Percentiles rank a stretch among this genome's conserved stretches.
Conservation (phyloP, 176 grass and related monocot species). For the Luzula sylvatica region DNA sequence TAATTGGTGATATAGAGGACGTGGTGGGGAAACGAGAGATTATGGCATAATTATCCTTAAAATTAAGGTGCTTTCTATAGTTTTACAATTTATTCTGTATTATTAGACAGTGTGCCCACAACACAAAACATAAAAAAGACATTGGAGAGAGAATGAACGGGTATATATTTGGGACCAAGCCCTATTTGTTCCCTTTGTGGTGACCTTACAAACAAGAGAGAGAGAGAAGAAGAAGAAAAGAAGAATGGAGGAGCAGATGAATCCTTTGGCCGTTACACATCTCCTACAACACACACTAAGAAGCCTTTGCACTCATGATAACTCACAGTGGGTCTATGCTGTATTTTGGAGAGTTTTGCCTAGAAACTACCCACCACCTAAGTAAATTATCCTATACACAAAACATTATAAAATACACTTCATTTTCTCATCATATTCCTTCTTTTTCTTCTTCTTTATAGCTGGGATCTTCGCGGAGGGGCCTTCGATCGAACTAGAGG, state of each 20-base stretch:
- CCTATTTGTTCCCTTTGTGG: constrained; percentile 37
- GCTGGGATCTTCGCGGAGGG: constrained; percentile 89
- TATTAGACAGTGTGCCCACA: constrained; percentile 25
- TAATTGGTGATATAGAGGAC: too few species aligned
- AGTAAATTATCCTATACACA: constrained; percentile 15
- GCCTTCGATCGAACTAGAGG: constrained; percentile 84
- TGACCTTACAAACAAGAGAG: constrained; percentile 28
- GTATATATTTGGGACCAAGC: constrained; percentile 63
- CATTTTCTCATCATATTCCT: background rate
- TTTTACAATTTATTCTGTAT: background rate
- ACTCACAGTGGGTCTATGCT: constrained; percentile 74
- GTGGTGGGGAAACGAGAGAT: too few species aligned
- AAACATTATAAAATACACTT: background rate
- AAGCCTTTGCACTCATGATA: constrained; percentile 65
- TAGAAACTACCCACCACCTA: constrained; percentile 83
- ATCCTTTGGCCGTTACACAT: constrained; percentile 77
- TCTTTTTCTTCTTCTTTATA: constrained; percentile 11
- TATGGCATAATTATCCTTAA: too few species aligned
- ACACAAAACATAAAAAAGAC: constrained; percentile 14
- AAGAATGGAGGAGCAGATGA: constrained; percentile 73
- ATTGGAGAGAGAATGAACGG: background rate
- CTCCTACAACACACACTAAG: constrained; percentile 86
- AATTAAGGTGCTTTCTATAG: too few species aligned
- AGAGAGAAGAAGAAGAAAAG: constrained; percentile 1
- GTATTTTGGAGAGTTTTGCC: constrained; percentile 90